A percentile compares a stretch with the other conserved stretches of the same genome.
Conservation (phyloP, 345 rosid species). For the Nasturtium officinale region DNA sequence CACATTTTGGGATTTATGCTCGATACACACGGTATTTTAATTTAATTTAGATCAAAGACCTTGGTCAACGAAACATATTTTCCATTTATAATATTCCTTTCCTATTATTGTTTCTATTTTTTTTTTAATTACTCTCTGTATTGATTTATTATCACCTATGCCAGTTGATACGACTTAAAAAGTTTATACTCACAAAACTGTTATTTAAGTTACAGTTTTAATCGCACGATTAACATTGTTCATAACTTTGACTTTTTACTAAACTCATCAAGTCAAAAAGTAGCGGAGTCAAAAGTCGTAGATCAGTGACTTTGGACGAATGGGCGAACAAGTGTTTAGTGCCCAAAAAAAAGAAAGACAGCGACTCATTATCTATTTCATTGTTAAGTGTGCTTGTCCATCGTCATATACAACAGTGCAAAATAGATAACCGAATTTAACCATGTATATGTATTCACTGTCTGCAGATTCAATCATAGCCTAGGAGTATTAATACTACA, state of each 20-base stretch:
- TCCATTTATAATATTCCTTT: background rate
- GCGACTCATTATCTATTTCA: background rate
- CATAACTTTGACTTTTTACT: conserved; percentile 5
- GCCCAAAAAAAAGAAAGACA: conserved; percentile 24
- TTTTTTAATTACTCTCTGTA: background rate
- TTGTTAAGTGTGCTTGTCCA: conserved; percentile 3
- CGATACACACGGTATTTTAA: background rate
- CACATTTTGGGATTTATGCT: conserved; percentile 35
- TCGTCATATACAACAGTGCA: no score
- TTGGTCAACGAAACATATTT: conserved; percentile 12
- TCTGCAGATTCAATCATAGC: no score
- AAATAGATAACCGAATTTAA: no score
- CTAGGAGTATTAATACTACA: no score
- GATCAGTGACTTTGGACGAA: conserved; percentile 27
- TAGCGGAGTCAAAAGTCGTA: conserved; percentile 28
- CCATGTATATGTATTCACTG: no score
- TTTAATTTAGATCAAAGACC: conserved; percentile 32
- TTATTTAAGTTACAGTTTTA: background rate
- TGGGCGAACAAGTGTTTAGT: conserved; percentile 16
- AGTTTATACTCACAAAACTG: background rate
- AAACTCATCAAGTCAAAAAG: conserved; percentile 16
- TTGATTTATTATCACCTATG: background rate
- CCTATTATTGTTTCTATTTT: no score
- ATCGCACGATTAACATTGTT: background rate
- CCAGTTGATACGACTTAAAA: background rate